Evolutionary conservation across 257 asterid species (phyloP).

Genomic region (Solanum medicagineum): DNA sequence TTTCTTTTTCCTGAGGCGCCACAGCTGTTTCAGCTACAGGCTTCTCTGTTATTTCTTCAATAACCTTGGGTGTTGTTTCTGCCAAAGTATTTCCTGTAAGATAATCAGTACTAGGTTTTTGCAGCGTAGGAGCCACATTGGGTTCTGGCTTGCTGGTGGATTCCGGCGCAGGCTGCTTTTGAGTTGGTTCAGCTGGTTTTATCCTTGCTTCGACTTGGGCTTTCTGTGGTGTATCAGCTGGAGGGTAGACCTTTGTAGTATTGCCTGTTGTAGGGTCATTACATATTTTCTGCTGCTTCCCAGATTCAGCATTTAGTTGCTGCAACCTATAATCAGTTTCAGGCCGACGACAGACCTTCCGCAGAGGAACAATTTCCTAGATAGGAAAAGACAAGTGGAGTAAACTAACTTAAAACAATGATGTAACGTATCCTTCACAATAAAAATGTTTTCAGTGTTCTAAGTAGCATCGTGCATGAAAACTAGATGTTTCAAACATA

Average conservation of each 20-base stretch:
- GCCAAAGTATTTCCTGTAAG: constrained; percentile 8
- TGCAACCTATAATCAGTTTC: constrained; percentile 56
- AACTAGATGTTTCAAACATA: background rate
- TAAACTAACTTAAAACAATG: background rate
- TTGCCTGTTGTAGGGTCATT: constrained; percentile 14
- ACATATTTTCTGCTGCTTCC: constrained; percentile 26
- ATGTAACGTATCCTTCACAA: background rate
- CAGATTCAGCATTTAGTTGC: constrained; percentile 26
- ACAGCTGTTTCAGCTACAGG: background rate
- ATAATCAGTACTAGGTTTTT: constrained; percentile 9
- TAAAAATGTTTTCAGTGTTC: background rate
- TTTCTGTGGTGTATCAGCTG: constrained; percentile 6
- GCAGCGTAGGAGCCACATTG: constrained; percentile 1
- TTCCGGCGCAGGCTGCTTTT: constrained; percentile 1
- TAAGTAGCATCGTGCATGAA: background rate
- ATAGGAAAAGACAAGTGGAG: background rate
- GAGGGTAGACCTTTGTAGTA: constrained; percentile 6
- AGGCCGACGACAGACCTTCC: constrained; percentile 49
- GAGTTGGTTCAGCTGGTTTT: background rate
- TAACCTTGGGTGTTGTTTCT: background rate
- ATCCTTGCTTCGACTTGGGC: background rate
- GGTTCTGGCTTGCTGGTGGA: background rate
- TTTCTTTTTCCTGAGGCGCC: background rate
- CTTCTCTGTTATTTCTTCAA: background rate
- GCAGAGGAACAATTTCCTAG: constrained; percentile 71